Percentiles rank a stretch among this genome's conserved stretches.
These are phyloP conservation scores for Cyclanthera cordifolia DNA, from an alignment of 306 rosid genomes.

Conservation along the genomic window DNA sequence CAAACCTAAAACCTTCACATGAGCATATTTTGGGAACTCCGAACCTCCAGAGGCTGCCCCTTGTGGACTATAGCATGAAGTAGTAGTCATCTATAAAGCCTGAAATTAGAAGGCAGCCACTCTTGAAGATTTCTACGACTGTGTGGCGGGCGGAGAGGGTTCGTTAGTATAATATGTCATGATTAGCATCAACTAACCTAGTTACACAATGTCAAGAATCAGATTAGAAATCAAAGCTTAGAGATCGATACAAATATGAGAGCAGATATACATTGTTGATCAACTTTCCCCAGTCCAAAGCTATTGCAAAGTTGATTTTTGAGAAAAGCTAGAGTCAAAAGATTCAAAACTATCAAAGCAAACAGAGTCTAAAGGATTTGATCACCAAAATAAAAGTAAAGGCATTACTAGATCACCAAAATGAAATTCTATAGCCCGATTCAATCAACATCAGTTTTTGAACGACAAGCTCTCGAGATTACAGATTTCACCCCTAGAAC, in stretches of 20 bases:
- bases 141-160: background rate
- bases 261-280: background rate
- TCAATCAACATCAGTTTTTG: constrained; percentile 59
- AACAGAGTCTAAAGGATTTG: no score
- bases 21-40: no score
- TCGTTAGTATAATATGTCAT: background rate
- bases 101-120: background rate
- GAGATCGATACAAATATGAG: background rate
- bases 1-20: no score
- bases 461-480: constrained; percentile 75
- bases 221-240: background rate
- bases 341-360: background rate
- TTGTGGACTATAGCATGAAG: background rate
- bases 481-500: constrained; percentile 61
- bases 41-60: no score
- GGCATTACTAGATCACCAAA: constrained; percentile 67
- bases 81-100: background rate
- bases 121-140: background rate
- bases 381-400: background rate
- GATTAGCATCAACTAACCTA: background rate
- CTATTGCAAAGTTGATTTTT: background rate
- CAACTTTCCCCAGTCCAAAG: background rate
- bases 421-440: constrained; percentile 42
- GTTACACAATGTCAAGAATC: background rate
- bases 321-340: background rate